These are phyloP conservation scores for Fraxinus angustifolia DNA, from an alignment of 305 asterid genomes.

Conservation along the genomic window DNA sequence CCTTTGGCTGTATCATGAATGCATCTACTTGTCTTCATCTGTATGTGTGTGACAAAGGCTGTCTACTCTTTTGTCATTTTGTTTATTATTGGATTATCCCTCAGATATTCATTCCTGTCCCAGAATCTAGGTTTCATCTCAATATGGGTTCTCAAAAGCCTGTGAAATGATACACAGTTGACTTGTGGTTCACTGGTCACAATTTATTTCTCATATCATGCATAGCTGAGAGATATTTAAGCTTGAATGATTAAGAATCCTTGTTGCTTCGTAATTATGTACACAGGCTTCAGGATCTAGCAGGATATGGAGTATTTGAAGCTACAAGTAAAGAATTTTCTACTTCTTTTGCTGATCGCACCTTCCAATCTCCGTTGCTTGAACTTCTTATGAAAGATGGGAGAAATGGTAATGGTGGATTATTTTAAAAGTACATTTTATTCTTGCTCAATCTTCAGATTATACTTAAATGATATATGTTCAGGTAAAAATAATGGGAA, in stretches of 20 bases:
- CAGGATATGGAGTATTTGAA: constrained; percentile 88
- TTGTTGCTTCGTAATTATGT: constrained; percentile 14
- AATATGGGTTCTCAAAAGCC: constrained; percentile 6
- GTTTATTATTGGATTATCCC: constrained; percentile 5
- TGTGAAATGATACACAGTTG: not conserved
- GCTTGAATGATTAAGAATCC: constrained; percentile 22
- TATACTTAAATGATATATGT: constrained; percentile 19
- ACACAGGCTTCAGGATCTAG: constrained; percentile 86
- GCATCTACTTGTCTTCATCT: constrained; percentile 11
- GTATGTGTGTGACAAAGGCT: constrained; percentile 9
- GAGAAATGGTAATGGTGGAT: constrained; percentile 58
- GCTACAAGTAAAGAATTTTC: constrained; percentile 58
- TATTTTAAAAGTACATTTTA: not conserved
- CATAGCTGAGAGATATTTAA: not conserved
- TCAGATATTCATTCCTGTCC: constrained; percentile 8
- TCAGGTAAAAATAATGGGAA: constrained; percentile 82
- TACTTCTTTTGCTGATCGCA: constrained; percentile 68
- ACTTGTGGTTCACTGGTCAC: not conserved
- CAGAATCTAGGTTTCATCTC: constrained; percentile 10
- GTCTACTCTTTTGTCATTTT: not conserved
- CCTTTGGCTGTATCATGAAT: constrained; percentile 18
- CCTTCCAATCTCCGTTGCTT: constrained; percentile 62
- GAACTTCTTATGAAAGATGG: constrained; percentile 83
- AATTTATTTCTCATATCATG: not conserved
- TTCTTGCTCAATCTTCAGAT: constrained; percentile 9